Conservation (phyloP, 2,329 filamentous ascomycete species). For the Fusarium luffae region DNA sequence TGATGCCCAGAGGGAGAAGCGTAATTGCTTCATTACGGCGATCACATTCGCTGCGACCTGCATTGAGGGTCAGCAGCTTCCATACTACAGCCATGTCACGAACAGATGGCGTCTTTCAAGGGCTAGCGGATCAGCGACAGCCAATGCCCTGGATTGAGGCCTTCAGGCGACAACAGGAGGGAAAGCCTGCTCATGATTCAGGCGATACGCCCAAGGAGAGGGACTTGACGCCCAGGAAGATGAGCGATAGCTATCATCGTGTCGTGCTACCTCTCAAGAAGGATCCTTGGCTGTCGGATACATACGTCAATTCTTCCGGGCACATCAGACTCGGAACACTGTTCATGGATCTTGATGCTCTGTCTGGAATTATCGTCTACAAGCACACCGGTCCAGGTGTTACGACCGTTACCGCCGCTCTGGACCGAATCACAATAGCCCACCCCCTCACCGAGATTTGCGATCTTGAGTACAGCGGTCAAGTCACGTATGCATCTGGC, state of each 20-base stretch:
- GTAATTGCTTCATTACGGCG: conserved; percentile 10
- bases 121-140: conserved; percentile 42
- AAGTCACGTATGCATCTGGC: conserved; percentile 75
- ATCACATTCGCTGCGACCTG: not conserved
- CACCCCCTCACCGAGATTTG: conserved; percentile 81
- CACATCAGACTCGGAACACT: conserved; percentile 78
- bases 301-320: conserved; percentile 80
- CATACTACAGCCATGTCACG: conserved; percentile 28
- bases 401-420: conserved; percentile 61
- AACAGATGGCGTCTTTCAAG: conserved; percentile 48
- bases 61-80: conserved; percentile 14
- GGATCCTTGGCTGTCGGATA: conserved; percentile 81
- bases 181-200: conserved; percentile 8
- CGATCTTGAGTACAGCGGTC: conserved; percentile 76
- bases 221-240: conserved; percentile 45
- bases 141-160: conserved; percentile 48
- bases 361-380: conserved; percentile 81
- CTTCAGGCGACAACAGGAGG: conserved; percentile 38
- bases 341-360: conserved; percentile 83
- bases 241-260: conserved; percentile 49
- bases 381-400: conserved; percentile 70
- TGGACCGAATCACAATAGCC: conserved; percentile 67
- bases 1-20: conserved; percentile 18
- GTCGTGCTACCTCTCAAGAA: conserved; percentile 71
- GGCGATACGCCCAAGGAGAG: conserved; percentile 36